Evolutionary conservation across 106 monocot genomes (phyloP).

Genomic region (Dactylorhiza incarnata): DNA sequence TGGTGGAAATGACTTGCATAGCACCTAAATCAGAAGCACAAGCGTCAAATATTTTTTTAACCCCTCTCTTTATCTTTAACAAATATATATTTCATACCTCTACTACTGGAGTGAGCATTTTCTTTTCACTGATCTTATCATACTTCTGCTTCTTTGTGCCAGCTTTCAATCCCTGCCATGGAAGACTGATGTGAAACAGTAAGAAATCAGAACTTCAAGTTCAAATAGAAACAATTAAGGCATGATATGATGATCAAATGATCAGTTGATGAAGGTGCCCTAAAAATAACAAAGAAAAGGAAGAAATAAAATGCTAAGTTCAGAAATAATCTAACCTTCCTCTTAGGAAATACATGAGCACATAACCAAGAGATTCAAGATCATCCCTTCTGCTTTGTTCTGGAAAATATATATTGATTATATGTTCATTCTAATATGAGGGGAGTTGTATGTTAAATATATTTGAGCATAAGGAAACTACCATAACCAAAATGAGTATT

Average conservation of each 20-base stretch:
- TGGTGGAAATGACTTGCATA: slow-evolving; percentile 62
- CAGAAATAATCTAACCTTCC: slow-evolving; percentile 55
- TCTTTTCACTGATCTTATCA: slow-evolving; percentile 95
- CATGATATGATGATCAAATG: background rate
- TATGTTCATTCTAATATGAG: background rate
- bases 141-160: slow-evolving; percentile 95
- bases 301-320: background rate
- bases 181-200: slow-evolving; percentile 43
- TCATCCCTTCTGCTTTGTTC: slow-evolving; percentile 98
- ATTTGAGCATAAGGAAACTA: slow-evolving; percentile 16
- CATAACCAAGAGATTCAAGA: slow-evolving; percentile 92
- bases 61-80: background rate
- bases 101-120: slow-evolving; percentile 79
- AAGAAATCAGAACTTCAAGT: slow-evolving; percentile 1
- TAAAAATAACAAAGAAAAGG: background rate
- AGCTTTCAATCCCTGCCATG: slow-evolving; percentile 96
- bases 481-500: slow-evolving; percentile 77
- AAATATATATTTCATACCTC: slow-evolving; percentile 41
- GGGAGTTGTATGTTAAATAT: background rate
- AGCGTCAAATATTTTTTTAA: background rate
- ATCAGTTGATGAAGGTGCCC: background rate
- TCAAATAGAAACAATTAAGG: slow-evolving; percentile 1
- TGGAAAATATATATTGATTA: slow-evolving; percentile 13
- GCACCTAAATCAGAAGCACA: slow-evolving; percentile 22
- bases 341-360: slow-evolving; percentile 93